Base-by-base conservation (phyloP, 2,329 filamentous ascomycete genomes). In the Pseudogymnoascus sp. region DNA sequence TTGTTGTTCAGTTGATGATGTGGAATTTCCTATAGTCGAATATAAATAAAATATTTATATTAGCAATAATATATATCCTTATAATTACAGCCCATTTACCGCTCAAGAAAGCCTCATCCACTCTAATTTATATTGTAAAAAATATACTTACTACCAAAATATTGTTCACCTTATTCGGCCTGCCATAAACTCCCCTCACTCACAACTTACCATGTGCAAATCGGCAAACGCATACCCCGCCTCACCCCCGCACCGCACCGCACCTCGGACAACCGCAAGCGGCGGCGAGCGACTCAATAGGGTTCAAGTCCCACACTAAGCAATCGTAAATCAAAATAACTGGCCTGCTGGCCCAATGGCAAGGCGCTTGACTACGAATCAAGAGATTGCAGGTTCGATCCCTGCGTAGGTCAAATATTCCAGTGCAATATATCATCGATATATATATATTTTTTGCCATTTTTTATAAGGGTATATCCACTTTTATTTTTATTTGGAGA, bases 361-460 rank as follows among this genome's bases (percentile, higher is more conserved):
- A 78, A 78, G 76, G 77, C 76, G 77, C 75, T 77, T 78, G 77
- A 78, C 77, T 78, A 78, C 77, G 77, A 76, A 78, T 78, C 76
- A 78, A 77, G 74, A 78, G 76, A 78, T 78, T 78, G 75, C 73
- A 76, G 76, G 76, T 78, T 78, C 76, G 75, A 78, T 68, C 70
- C 70, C 70, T 72, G 69, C 68, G 68, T 68, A 67, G 69, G 69
- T 71, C 69, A 69, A 26, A 55, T 23, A 45, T 19, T 26, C 26
- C 26, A 26, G 26, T 6, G 3, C 26, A 5, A 26, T 26, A 4
- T 26, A 6, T 26, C 26, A 5, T 6, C 4, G 26, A 26, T 38
- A 41, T 41, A 41, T 41, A 41, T 41, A 19, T 19, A 19, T 41
- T 41, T 41, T 41, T 41, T 41, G 38, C 38, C 6, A 7, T 39